Conservation (phyloP, 2,329 filamentous ascomycete species). For the Bipolaris bicolor region DNA sequence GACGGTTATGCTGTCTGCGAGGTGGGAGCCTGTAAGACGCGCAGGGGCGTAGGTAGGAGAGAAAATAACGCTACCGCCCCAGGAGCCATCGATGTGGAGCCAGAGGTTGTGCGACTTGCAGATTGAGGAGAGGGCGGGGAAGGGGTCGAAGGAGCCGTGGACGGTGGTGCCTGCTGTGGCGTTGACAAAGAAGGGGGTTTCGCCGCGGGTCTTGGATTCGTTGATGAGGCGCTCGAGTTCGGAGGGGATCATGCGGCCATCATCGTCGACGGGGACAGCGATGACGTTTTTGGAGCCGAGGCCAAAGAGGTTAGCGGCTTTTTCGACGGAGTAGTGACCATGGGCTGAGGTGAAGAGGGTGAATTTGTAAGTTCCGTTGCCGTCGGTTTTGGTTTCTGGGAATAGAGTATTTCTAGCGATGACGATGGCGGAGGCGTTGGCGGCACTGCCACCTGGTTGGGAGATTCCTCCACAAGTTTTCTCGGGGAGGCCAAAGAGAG, state of each 20-base stretch:
- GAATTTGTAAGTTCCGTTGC: constrained; percentile 70
- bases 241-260: constrained; percentile 72
- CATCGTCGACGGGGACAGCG: constrained; percentile 72
- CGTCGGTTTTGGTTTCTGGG: constrained; percentile 75
- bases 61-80: constrained; percentile 87
- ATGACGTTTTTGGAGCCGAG: constrained; percentile 78
- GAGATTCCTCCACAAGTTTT: constrained; percentile 73
- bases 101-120: constrained; percentile 77
- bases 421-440: constrained; percentile 84
- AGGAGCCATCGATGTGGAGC: constrained; percentile 91
- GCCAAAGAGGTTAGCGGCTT: constrained; percentile 89
- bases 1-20: constrained; percentile 81
- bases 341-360: constrained; percentile 87
- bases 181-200: constrained; percentile 92
- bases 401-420: constrained; percentile 87
- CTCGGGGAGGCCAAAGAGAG: constrained; percentile 61
- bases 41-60: constrained; percentile 60
- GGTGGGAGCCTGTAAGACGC: constrained; percentile 72
- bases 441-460: constrained; percentile 80
- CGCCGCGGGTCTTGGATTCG: constrained; percentile 68
- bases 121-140: constrained; percentile 70
- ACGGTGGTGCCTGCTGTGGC: constrained; percentile 95
- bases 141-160: constrained; percentile 84
- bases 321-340: constrained; percentile 93
- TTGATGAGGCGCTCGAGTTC: constrained; percentile 69